These are phyloP conservation scores for Actinidia arguta DNA, from an alignment of 179 eudicot genomes.

Conservation along the genomic window DNA sequence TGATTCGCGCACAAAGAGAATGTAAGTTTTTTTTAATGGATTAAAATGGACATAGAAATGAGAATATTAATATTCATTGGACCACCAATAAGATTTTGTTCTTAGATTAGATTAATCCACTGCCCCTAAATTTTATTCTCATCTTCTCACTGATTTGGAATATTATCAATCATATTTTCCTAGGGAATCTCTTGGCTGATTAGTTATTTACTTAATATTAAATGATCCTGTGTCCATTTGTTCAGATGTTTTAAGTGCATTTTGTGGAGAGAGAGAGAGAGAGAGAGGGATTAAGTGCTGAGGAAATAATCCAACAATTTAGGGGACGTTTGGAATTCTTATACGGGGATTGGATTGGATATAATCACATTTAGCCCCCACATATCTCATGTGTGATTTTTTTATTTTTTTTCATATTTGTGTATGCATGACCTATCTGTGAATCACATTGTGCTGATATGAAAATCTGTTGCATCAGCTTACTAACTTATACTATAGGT, in stretches of 20 bases:
- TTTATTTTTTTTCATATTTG: too few relatives aligned
- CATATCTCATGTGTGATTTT: too few relatives aligned
- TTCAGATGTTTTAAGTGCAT: neutral
- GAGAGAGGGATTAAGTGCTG: neutral
- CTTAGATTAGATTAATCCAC: too few relatives aligned
- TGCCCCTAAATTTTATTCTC: neutral
- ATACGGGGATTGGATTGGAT: too few relatives aligned
- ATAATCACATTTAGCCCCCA: too few relatives aligned
- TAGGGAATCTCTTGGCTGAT: neutral
- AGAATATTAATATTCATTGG: conserved; percentile 3
- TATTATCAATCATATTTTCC: neutral
- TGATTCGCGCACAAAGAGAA: conserved; percentile 11
- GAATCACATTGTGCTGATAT: too few relatives aligned
- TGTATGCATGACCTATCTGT: too few relatives aligned
- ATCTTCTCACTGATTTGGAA: neutral
- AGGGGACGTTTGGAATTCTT: too few relatives aligned
- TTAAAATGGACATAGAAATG: neutral
- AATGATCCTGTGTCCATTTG: neutral
- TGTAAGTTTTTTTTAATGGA: neutral
- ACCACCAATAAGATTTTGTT: neutral
- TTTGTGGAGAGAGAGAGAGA: neutral
- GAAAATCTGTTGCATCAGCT: too few relatives aligned
- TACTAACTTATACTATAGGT: too few relatives aligned
- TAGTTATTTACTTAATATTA: neutral
- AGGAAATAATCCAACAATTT: too few relatives aligned